Evolutionary conservation across 2,329 filamentous ascomycete species (phyloP), one percentile per base, ranked within the genome.

Genomic region (Apiospora aurea): DNA sequence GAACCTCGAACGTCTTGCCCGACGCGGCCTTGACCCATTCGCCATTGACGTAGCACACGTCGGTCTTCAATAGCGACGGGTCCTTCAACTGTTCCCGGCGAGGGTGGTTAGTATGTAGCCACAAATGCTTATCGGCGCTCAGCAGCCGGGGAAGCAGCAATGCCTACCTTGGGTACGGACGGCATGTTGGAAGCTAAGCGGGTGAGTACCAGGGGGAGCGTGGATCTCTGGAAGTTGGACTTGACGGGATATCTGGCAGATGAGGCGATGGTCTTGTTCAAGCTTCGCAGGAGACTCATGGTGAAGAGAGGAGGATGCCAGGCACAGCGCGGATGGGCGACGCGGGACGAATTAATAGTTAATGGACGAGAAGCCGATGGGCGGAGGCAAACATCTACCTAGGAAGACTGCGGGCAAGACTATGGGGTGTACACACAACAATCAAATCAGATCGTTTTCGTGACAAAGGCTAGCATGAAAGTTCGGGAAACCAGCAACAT

Each of bases 1-100:
- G 87, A 73, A 98, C 94, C 81, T 96, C 92, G 82, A 98, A 99
- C 66, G 94, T 97, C 88, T 97, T 91, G 80, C 94, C 94, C 0
- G 94, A 97, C 79, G 91, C 90, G 77, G 96, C 94, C 77, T 89
- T 88, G 74, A 97, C 89, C 94, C 95, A 99, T 88, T 97, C 89
- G 79, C 96, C 96, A 81, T 99, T 96, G 79, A 98, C 91, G 80
- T 96, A 98, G 78, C 91, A 90, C 73, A 90, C 89, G 80, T 95
- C 89, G 77, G 92, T 90, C 85, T 97, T 98, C 78, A 98, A 89
- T 73, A 99, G 89, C 34, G 92, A 94, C 47, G 90, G 89, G 77
- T 96, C 93, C 79, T 91, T 93, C 78, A 96, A 89, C 92, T 95
- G 8, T 51, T n/a, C 38, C 7, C 18, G 18, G 2, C 18, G 18